A percentile compares a stretch with the other conserved stretches of the same genome.
These are phyloP conservation scores for Exidia glandulosa DNA, from an alignment of 768 basidiomycete species.

Conservation along the genomic window DNA sequence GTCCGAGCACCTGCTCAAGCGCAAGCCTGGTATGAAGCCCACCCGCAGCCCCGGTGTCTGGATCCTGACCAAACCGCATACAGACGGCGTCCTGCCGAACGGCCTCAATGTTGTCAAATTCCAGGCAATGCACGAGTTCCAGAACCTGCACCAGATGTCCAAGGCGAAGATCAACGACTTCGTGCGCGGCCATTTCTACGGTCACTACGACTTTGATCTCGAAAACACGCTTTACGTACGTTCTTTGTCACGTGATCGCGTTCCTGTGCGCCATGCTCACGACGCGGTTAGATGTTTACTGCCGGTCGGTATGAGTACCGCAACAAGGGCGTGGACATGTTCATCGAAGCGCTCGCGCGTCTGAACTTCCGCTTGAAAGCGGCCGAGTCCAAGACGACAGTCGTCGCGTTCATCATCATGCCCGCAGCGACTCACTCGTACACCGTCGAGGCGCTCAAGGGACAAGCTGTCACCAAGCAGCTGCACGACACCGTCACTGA, in stretches of 20 bases:
- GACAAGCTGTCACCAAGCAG: constrained; percentile 95
- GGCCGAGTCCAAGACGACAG: constrained; percentile 60
- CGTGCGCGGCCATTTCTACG: constrained; percentile 95
- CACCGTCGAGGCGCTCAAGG: constrained; percentile 94
- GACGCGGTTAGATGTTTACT: constrained; percentile 72
- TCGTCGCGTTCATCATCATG: constrained; percentile 99
- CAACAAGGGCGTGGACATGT: constrained; percentile 99
- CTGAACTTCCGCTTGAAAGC: constrained; percentile 56
- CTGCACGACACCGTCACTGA: constrained; percentile 91
- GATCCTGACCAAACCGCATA: background rate
- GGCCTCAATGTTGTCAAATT: constrained; percentile 98
- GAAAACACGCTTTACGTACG: constrained; percentile 80
- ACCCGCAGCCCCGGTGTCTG: background rate
- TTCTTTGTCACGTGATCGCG: constrained; percentile 4
- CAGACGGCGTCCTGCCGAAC: constrained; percentile 93
- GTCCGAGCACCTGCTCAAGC: constrained; percentile 88
- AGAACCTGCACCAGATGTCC: constrained; percentile 82
- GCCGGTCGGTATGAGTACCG: constrained; percentile 99
- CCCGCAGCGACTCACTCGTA: constrained; percentile 94
- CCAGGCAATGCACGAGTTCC: constrained; percentile 99
- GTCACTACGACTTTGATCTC: constrained; percentile 92
- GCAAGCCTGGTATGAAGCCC: constrained; percentile 49
- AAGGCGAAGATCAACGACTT: constrained; percentile 99
- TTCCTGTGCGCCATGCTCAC: background rate
- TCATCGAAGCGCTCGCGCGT: constrained; percentile 92